Evolutionary conservation across 2,329 filamentous ascomycete species (phyloP), one percentile per base, ranked within the genome.

Genomic region (Neospermospora avenae): DNA sequence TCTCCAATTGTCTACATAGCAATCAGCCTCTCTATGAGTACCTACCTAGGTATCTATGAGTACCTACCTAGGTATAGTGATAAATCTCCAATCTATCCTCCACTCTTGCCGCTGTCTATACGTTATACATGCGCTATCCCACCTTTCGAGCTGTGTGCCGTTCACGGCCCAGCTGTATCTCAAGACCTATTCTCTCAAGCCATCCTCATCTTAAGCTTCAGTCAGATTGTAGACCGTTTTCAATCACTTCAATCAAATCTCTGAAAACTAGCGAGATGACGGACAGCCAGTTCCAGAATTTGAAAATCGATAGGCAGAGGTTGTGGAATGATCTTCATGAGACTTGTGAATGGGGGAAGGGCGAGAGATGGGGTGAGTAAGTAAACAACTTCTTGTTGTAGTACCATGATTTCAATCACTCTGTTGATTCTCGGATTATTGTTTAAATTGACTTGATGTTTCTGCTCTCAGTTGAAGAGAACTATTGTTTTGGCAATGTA

Each of bases 291-390:
- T 73, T 86, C 37, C 74, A 74, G 41, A 77, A 75, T 28, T 71
- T 89, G 55, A 82, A 80, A 60, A 81, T 87, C 41, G 80, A 87
- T 64, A 77, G 82, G 66, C 75, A 78, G 14, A 79, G 87, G 63
- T 71, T 90, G 64, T 85, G 87, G 77, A 77, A 80, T 25, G 81
- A 85, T 61, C 77, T 90, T 13, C 87, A 90, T 71, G 71, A 83
- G 60, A 88, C 85, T 2, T 88, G 84, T 70, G 78, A 85, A 74
- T 90, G 85, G 81, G 87, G 87, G 0, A 80, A 77, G 46, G 87
- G 86, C 0, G 80, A 87, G 64, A 75, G 79, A 74, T 90, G 86
- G 85, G 87, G 87, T 74, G 77, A 81, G 86, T 86, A 78, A 75
- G 83, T 77, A 31, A 53, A 16, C 6, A 28, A 41, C 20, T 60